Base-by-base conservation (phyloP, 2,329 filamentous ascomycete species). In the Mariannaea elegans region DNA sequence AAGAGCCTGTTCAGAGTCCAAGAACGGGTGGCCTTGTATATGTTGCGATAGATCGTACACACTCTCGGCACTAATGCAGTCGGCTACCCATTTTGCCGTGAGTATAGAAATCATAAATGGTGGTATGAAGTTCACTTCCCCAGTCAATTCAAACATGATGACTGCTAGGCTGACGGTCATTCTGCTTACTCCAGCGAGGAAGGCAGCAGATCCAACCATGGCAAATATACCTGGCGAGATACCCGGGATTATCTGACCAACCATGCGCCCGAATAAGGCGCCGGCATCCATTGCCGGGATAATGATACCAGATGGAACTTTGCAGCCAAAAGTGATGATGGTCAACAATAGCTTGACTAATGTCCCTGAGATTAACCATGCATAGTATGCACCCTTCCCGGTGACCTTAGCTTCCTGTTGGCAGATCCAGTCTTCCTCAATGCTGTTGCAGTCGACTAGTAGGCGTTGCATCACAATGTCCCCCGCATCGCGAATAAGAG, bases 111-210 rank as follows among this genome's bases (percentile, higher is more conserved):
- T 52, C 34, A 65, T 63, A 5, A 52, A 65, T 3, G 62, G 60
- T 0, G 62, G 56, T 7, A 66, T 66, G 2, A 66, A 66, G 27
- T 65, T 66, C 2, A 65, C 64, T 21, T 66, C 62, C 0, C 64
- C 60, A 0, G 60, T 65, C 0, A 66, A n/a, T 10, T 66, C 64
- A 48, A 66, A 61, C 62, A 65, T 66, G 13, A 66, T 59, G 29
- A 65, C 62, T 16, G 64, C 56, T 7, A 66, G 18, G 31, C 64
- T 66, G 27, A 63, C 59, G 1, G 62, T 66, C 62, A 65, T 66
- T 32, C 60, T 58, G 47, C 64, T 66, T 0, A 65, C 64, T 0
- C 64, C 56, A 3, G 64, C 62, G 3, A 66, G 44, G 19, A 66
- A 65, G 0, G 62, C 62, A 7, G 62, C 64, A 16, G 62, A 61